phyloP scores from a whole-genome alignment of 768 basidiomycete species.

The Calocybe gangraenosa region DNA sequence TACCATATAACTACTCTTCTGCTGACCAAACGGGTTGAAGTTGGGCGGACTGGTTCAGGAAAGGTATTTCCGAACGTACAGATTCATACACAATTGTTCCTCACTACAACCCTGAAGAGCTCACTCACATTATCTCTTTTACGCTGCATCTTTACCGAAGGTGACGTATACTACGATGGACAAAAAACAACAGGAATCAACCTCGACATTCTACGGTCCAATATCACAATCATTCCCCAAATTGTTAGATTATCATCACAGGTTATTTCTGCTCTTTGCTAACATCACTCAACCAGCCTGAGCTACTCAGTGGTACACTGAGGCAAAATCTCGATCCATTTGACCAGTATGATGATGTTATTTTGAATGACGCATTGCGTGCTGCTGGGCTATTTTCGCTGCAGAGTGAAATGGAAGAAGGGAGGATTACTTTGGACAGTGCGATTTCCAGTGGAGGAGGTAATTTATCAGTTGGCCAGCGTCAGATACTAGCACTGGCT shows the following conservation, averaged over 20 bases:
- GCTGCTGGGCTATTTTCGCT: slow-evolving; percentile 38
- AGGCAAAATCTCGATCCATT: slow-evolving; percentile 70
- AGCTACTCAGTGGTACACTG: slow-evolving; percentile 57
- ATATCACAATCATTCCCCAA: slow-evolving; percentile 59
- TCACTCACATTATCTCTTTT: slow-evolving; percentile 56
- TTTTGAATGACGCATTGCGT: slow-evolving; percentile 33
- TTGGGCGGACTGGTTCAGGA: slow-evolving; percentile 42
- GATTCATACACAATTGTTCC: neutral
- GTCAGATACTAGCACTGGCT: slow-evolving; percentile 66
- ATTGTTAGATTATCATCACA: slow-evolving; percentile 25
- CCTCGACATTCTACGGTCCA: slow-evolving; percentile 50
- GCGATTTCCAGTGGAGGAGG: slow-evolving; percentile 49
- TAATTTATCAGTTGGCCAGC: slow-evolving; percentile 75
- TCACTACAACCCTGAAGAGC: slow-evolving; percentile 27
- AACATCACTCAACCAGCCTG: slow-evolving; percentile 25
- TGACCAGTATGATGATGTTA: slow-evolving; percentile 48
- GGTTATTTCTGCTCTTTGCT: neutral
- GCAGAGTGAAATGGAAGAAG: slow-evolving; percentile 40
- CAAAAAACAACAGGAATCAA: slow-evolving; percentile 44
- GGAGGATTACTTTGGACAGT: slow-evolving; percentile 45
- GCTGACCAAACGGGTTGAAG: slow-evolving; percentile 15
- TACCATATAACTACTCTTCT: neutral
- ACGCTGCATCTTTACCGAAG: slow-evolving; percentile 54
- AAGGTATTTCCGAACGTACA: slow-evolving; percentile 37
- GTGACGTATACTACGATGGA: slow-evolving; percentile 54